Base-by-base conservation (phyloP, 192 early-diverging fungal species). In the Rhizophagus prolifer region DNA sequence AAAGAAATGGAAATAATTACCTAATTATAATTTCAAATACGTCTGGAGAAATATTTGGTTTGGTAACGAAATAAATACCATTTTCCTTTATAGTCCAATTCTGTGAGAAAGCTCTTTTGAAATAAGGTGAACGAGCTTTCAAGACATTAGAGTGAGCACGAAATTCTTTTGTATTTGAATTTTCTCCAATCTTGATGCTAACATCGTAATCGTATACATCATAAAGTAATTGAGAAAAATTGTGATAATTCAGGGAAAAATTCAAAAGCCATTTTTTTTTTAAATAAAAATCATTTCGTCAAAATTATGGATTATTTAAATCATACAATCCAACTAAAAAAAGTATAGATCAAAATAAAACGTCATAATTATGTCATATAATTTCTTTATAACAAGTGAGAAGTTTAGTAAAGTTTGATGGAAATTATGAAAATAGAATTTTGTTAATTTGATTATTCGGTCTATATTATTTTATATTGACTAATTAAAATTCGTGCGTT, bases 41-140 rank as follows among this genome's bases (percentile, higher is more conserved):
- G 19, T 28, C 4, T 0, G 72, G 26, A 23, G 72, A 74, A 62
- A 74, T 74, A 62, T 74, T 74, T 63, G 72, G 60, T 47, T 74
- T 74, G 13, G 10, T 74, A 46, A 62, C 44, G 3, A 46, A 1
- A n/a, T 62, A 28, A 16, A 63, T 19, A 21, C 12, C 23, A 63
- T 74, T 38, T 44, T 60, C 13, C 16, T 62, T 38, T 4, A 4
- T 44, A 9, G 6, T 1, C 60, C 60, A 74, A 23, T 74, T 16
- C 14, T 38, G 60, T 1, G 31, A 74, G 12, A 44, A 3, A 9
- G 41, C 41, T 12, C 1, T 44, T 44, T 44, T 44, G 10, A 44
- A 44, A 44, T 74, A 74, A n/a, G 72, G 60, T 3, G 72, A 74
- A 0, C 72, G 28, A 62, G 72, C 59, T n/a, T 19, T 21, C 34